Percentiles rank a stretch among this genome's conserved stretches.
These are phyloP conservation scores for Triticum monococcum DNA, from an alignment of 176 grass and related monocot species.

Conservation along the genomic window DNA sequence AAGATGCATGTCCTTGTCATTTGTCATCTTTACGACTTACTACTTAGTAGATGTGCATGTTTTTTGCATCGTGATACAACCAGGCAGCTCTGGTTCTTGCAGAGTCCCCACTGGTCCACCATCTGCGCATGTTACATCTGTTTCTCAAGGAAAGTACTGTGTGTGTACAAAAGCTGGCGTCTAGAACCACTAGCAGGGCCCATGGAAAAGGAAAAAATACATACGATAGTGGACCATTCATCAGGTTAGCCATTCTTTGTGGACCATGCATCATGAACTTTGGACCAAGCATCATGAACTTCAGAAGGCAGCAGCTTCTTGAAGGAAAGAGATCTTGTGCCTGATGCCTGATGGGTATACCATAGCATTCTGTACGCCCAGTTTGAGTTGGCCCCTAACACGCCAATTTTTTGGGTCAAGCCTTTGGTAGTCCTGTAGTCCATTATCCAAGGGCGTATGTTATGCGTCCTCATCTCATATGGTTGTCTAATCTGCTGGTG, in stretches of 20 bases:
- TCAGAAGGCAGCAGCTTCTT: constrained; percentile 24
- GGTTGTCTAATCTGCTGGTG: background rate
- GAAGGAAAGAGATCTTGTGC: constrained; percentile 10
- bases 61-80: constrained; percentile 29
- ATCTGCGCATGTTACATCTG: constrained; percentile 42
- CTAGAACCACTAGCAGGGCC: constrained; percentile 35
- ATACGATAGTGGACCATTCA: constrained; percentile 40
- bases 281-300: constrained; percentile 45
- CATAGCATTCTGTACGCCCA: constrained; percentile 37
- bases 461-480: background rate
- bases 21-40: constrained; percentile 13
- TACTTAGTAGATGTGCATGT: constrained; percentile 4
- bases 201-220: constrained; percentile 37
- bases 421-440: constrained; percentile 23
- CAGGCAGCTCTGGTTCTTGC: constrained; percentile 20
- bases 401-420: constrained; percentile 11
- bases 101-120: constrained; percentile 27
- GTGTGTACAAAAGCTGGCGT: constrained; percentile 28
- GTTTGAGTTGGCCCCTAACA: background rate
- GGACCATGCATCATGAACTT: constrained; percentile 42
- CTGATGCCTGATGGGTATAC: constrained; percentile 29
- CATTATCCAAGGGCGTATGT: constrained; percentile 6
- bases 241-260: constrained; percentile 36
- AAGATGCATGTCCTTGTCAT: constrained; percentile 17
- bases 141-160: constrained; percentile 43